Conservation (phyloP, 179 eudicot species). For the Pouteria campechiana region DNA sequence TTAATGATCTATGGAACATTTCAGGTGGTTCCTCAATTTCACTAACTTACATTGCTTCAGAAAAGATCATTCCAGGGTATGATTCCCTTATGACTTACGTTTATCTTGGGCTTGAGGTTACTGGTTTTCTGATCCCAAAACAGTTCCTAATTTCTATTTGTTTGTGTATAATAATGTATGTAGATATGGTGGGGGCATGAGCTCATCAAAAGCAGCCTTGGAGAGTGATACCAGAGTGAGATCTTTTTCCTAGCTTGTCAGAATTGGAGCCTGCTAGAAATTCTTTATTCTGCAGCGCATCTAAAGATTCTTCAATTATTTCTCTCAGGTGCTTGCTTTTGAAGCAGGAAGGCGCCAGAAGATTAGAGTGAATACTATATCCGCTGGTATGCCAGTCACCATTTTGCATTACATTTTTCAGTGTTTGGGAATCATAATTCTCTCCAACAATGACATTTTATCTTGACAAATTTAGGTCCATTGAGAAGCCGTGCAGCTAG, state of each 20-base stretch:
- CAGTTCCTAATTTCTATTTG: not conserved
- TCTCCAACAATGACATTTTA: no score
- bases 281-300: not conserved
- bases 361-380: slow-evolving; percentile 87
- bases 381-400: slow-evolving; percentile 55
- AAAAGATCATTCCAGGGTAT: slow-evolving; percentile 96
- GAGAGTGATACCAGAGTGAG: slow-evolving; percentile 94
- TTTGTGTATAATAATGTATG: not conserved
- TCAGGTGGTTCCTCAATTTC: slow-evolving; percentile 91
- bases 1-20: no score
- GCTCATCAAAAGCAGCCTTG: slow-evolving; percentile 97
- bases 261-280: not conserved
- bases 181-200: slow-evolving; percentile 99
- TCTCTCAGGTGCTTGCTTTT: slow-evolving; percentile 77
- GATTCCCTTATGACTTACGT: slow-evolving; percentile 1
- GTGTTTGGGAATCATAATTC: not conserved
- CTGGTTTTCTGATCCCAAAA: not conserved
- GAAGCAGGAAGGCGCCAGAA: slow-evolving; percentile 92
- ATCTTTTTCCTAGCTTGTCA: not conserved
- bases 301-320: no score
- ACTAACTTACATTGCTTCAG: slow-evolving; percentile 93
- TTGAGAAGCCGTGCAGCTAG: slow-evolving; percentile 95
- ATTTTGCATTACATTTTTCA: not conserved
- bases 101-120: not conserved
- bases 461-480: no score